phyloP scores from a whole-genome alignment of 1,284 basidiomycete genomes.

The Papiliotrema fonsecae region DNA sequence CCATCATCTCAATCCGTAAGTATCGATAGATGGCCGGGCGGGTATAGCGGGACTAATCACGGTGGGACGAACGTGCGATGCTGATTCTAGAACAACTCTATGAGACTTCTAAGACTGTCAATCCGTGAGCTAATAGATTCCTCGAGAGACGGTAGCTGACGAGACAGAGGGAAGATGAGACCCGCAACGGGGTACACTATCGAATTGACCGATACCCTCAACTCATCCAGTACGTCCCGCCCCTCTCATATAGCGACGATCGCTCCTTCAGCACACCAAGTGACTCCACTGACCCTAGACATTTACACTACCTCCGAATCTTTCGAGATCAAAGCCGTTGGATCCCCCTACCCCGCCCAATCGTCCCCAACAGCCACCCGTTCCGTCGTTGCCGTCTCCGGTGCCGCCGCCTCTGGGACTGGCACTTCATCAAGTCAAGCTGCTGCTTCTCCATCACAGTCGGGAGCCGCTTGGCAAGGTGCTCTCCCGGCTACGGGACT shows the following conservation, averaged over 20 bases:
- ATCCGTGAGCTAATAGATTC: conserved; percentile 21
- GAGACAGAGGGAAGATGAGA: conserved; percentile 15
- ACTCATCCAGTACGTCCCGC: conserved; percentile 54
- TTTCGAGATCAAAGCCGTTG: conserved; percentile 64
- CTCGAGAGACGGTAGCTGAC: neutral
- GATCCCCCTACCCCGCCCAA: conserved; percentile 58
- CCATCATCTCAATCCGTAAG: conserved; percentile 18
- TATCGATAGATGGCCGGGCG: too few species aligned
- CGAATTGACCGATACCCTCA: conserved; percentile 57
- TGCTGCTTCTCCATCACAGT: conserved; percentile 3
- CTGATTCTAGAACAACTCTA: conserved; percentile 16
- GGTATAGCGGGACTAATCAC: too few species aligned
- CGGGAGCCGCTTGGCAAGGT: conserved; percentile 3
- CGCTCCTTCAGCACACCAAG: too few species aligned
- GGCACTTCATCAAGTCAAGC: conserved; percentile 1
- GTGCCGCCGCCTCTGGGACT: neutral
- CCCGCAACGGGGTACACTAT: conserved; percentile 54
- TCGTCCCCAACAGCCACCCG: conserved; percentile 44
- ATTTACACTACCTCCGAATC: conserved; percentile 58
- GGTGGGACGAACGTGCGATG: neutral
- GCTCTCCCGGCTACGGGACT: neutral
- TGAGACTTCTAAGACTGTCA: conserved; percentile 27
- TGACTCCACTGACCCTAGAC: too few species aligned
- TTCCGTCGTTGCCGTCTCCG: neutral
- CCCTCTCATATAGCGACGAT: too few species aligned